These are phyloP conservation scores for Rhizophora apiculata DNA, from an alignment of 345 rosid species.

Conservation along the genomic window DNA sequence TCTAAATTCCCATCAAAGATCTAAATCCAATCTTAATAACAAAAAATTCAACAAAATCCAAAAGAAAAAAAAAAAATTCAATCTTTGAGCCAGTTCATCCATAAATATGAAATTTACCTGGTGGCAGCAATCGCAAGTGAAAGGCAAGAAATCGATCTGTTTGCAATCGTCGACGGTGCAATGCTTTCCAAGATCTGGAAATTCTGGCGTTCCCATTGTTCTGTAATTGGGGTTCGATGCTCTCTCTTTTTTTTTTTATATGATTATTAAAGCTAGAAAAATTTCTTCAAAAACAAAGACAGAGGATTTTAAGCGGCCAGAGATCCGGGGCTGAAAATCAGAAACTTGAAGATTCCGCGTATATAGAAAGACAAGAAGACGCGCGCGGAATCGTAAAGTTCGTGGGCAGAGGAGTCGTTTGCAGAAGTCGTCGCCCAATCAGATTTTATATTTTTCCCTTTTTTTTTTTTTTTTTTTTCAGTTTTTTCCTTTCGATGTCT, in stretches of 20 bases:
- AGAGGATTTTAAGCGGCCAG: background rate
- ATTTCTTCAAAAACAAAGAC: too few relatives aligned
- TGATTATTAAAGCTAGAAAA: background rate
- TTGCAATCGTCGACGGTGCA: slow-evolving; percentile 75
- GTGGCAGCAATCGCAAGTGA: slow-evolving; percentile 90
- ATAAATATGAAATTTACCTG: slow-evolving; percentile 35
- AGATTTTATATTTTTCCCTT: too few relatives aligned
- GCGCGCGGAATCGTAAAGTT: background rate
- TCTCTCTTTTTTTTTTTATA: too few relatives aligned
- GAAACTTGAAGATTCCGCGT: slow-evolving; percentile 29
- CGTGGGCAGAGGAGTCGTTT: too few relatives aligned
- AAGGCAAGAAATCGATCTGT: slow-evolving; percentile 92
- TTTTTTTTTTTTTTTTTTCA: background rate
- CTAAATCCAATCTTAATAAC: too few relatives aligned
- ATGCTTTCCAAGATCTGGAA: slow-evolving; percentile 95
- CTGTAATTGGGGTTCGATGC: background rate
- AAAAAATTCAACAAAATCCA: too few relatives aligned
- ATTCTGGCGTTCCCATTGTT: slow-evolving; percentile 91
- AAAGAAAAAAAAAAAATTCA: background rate
- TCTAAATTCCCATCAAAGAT: too few relatives aligned
- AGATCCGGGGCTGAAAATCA: slow-evolving; percentile 8
- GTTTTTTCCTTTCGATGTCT: too few relatives aligned
- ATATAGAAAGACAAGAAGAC: background rate
- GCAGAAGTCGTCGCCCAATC: background rate
- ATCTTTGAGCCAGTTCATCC: background rate